Base-by-base conservation (phyloP, 2,329 filamentous ascomycete genomes). In the Phoma herbarum region DNA sequence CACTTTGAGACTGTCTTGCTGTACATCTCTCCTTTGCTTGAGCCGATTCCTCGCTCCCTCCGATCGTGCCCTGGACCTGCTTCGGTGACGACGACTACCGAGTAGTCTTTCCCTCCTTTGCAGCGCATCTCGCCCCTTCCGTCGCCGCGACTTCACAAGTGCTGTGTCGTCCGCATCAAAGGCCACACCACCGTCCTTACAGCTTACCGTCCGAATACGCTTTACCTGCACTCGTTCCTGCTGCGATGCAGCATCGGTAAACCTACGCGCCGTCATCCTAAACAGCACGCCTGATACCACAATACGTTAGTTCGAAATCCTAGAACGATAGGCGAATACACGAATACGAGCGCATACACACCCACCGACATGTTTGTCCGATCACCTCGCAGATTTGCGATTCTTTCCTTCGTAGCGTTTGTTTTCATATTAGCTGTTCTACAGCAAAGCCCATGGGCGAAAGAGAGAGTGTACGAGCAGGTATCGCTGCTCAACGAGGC, bases 351-450 rank as follows among this genome's bases (percentile, higher is more conserved):
- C 56, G 57, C 41, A 57, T 45, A 57, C 62, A 63, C 56, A 59
- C 41, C 25, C 52, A 8, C 25, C 52, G 63, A 44, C 25, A 77
- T 77, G 74, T 66, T 76, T 46, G 58, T 75, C 52, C 69, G 73
- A 43, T 76, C 77, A 56, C 75, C 77, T 8, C 74, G 76, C 64
- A 75, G 73, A 64, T 72, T 80, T 61, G 68, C 67, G 31, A 62
- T 80, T 52, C 61, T 79, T 53, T 71, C 70, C 23, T 67, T 77
- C 33, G 52, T 78, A 47, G 65, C 72, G 20, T 75, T 80, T 57
- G 41, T 70, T 55, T 70, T 73, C 51, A 61, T 74, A 39, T 64
- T 75, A 51, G 62, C 60, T n/a, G 61, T 74, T 8, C 52, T 73
- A 39, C 66, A 68, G 31, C 67, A 71, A 41, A 68, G 68, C n/a